phyloP scores from a whole-genome alignment of 2,329 filamentous ascomycete species.

The Sclerotinia spermophila region DNA sequence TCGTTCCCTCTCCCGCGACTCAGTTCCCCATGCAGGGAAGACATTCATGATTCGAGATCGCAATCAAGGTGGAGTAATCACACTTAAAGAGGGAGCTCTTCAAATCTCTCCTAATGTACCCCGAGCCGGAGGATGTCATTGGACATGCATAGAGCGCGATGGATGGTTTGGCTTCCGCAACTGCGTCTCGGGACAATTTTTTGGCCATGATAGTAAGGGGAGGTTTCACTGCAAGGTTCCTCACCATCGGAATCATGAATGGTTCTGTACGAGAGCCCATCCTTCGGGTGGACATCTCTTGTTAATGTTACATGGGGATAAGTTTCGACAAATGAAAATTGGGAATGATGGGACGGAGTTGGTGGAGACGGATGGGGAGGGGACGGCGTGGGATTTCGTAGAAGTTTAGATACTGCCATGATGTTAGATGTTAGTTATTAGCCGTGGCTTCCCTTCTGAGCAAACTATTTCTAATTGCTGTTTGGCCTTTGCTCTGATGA shows the following conservation, averaged over 20 bases:
- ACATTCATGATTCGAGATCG: slow-evolving; percentile 12
- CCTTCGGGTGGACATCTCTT: slow-evolving; percentile 7
- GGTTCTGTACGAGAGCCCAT: slow-evolving; percentile 7
- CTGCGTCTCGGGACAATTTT: slow-evolving; percentile 6
- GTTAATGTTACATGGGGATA: slow-evolving; percentile 8
- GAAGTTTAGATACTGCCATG: background rate
- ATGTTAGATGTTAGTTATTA: background rate
- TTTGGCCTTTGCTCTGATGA: background rate
- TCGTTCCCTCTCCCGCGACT: background rate
- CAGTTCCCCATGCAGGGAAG: background rate
- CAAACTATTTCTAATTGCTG: background rate
- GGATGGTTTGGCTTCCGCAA: slow-evolving; percentile 17
- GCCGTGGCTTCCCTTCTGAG: no score
- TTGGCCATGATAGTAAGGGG: background rate
- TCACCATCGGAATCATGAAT: background rate
- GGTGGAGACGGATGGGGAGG: slow-evolving; percentile 13
- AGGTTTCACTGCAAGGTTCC: background rate
- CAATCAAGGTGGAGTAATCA: background rate
- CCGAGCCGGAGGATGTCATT: slow-evolving; percentile 2
- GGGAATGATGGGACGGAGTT: background rate
- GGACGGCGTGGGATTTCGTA: slow-evolving; percentile 11
- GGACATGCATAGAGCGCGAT: slow-evolving; percentile 8
- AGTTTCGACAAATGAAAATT: slow-evolving; percentile 9
- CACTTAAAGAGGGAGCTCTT: background rate
- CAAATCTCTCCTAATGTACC: background rate